Evolutionary conservation across 2,329 filamentous ascomycete species (phyloP), one percentile per base, ranked within the genome.

Genomic region (Pochonia chlamydosporia): DNA sequence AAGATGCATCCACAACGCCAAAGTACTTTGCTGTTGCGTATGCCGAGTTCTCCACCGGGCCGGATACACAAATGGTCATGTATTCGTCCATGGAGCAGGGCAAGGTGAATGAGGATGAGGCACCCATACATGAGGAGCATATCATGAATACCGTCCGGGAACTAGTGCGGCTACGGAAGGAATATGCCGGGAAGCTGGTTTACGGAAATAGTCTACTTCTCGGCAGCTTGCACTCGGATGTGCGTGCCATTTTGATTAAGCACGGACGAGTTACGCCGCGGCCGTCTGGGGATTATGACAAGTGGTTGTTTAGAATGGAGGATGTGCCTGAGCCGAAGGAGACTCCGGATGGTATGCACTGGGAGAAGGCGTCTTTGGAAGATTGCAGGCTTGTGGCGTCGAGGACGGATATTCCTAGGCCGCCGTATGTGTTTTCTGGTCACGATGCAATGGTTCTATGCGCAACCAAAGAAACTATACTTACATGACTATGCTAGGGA

Each of bases 31-130:
- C 75, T 1, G 76, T 75, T 1, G 79, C 77, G 1, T 85, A 82
- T 57, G 59, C 84, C 5, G 84, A 88, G 60, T 70, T 82, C 18
- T 75, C 75, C 4, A 71, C 71, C 46, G 71, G 74, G 0, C 80
- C 79, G 0, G 82, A 85, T 58, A 87, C 84, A 0, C 76, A 86
- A 51, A 66, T 81, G 25, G 86, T 79, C 76, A 56, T 87, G 2
- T 87, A 82, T 60, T 73, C 70, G 1, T 75, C 74, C 0, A 57
- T 78, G 3, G 75, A 82, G 49, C 62, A 67, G 47, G 52, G 13
- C 28, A 47, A 23, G 21, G 35, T 44, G 28, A 40, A 16, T 13
- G 6, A 44, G 2, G 30, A 42, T 21, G 24, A 50, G 3, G 45
- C 47, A 7, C 28, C 43, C 0, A 56, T 56, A n/a, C 65, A 65